Base-by-base conservation (phyloP, 78 protist genomes). In the Chrysochromulina tobinii region DNA sequence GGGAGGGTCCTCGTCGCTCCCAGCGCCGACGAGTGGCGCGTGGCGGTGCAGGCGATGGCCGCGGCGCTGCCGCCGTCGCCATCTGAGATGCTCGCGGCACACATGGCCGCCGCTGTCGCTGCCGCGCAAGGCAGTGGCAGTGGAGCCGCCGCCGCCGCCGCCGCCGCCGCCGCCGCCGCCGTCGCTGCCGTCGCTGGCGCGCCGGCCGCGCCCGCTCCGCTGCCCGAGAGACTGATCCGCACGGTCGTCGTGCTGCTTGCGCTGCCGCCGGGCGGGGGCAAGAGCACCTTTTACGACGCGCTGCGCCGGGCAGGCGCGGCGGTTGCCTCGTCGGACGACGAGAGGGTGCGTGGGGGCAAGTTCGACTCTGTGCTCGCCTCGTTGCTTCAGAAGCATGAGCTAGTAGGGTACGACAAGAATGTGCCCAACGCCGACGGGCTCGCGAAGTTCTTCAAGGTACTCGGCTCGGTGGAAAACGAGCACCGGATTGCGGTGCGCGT, bases 181-280 rank as follows among this genome's bases (percentile, higher is more conserved):
- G 14, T 7, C 64, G 64, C 64, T 12, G 64, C 8, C 64, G 64
- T 38, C 38, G 38, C 38, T 38, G 38, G 38, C 38, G 38, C 38
- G 38, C 38, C 38, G 38, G 38, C 38, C 38, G 38, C 38, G 38
- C 38, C 38, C 38, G 38, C 38, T 38, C 38, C 38, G 38, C 38
- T 38, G 38, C 38, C 38, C 38, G 38, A 38, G 38, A 38, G 38
- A 38, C 38, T 38, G 38, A 38, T 38, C 38, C 38, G 38, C 38
- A 9, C 23, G 72, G 59, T 75, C 12, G 57, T 75, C 27, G 83
- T 57, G n/a, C 58, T 75, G 83, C 25, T 18, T 1, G 83, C 61
- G 25, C 27, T 77, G 21, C 85, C 85, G 0, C 85, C 85, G 14
- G 85, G 85, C 27, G 85, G 85, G 25, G 85, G 85, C 50, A 77